These are phyloP conservation scores for Linderina pennispora DNA, from an alignment of 192 early-diverging fungal species.

Conservation along the genomic window DNA sequence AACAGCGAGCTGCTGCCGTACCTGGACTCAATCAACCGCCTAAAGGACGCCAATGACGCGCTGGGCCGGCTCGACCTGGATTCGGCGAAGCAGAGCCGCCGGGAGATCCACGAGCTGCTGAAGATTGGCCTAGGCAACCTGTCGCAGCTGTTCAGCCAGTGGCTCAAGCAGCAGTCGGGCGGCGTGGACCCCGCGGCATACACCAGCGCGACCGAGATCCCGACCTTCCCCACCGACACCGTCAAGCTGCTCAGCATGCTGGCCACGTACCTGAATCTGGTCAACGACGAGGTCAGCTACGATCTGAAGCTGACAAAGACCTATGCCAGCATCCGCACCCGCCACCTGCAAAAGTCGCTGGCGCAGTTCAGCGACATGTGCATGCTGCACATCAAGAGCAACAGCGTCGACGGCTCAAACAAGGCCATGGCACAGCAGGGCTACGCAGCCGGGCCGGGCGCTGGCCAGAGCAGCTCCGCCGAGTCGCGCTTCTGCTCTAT, in stretches of 20 bases:
- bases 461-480: slow-evolving; percentile 11
- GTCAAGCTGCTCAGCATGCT: slow-evolving; percentile 48
- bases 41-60: slow-evolving; percentile 46
- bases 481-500: slow-evolving; percentile 37
- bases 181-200: slow-evolving; percentile 47
- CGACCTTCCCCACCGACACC: slow-evolving; percentile 42
- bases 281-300: slow-evolving; percentile 47
- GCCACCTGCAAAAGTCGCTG: slow-evolving; percentile 44
- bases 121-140: slow-evolving; percentile 43
- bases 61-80: slow-evolving; percentile 39
- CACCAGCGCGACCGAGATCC: slow-evolving; percentile 34
- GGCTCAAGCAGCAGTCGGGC: slow-evolving; percentile 48
- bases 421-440: slow-evolving; percentile 12
- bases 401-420: slow-evolving; percentile 26
- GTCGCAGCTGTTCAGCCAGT: slow-evolving; percentile 48
- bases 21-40: slow-evolving; percentile 46
- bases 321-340: slow-evolving; percentile 34
- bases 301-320: slow-evolving; percentile 40
- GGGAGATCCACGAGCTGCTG: slow-evolving; percentile 42
- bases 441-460: slow-evolving; percentile 5
- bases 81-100: slow-evolving; percentile 35
- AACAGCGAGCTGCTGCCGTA: slow-evolving; percentile 48
- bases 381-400: slow-evolving; percentile 22
- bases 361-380: slow-evolving; percentile 45
- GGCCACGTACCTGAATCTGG: slow-evolving; percentile 44